Evolutionary conservation across 306 rosid species (phyloP).

Genomic region (Carpinus viminea): DNA sequence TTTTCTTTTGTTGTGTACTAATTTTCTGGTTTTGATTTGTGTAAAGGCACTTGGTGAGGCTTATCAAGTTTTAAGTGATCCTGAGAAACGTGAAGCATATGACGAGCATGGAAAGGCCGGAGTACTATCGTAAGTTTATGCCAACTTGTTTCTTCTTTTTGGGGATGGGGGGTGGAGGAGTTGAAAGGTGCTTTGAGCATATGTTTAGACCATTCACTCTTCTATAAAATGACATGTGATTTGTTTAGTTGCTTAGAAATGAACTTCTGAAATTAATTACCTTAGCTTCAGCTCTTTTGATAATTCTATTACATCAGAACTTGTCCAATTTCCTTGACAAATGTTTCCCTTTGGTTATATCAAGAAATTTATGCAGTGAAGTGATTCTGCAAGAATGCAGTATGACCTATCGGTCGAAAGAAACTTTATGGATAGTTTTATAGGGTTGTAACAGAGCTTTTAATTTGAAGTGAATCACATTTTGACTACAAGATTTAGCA

Average conservation of each 20-base stretch:
- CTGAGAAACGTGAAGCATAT: slow-evolving; percentile 89
- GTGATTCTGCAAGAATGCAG: background rate
- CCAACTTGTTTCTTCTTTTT: slow-evolving; percentile 8
- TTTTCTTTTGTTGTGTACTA: slow-evolving; percentile 11
- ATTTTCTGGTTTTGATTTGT: slow-evolving; percentile 24
- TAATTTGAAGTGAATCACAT: slow-evolving; percentile 2
- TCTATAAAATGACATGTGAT: background rate
- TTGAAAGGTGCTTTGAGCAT: background rate
- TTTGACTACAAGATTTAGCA: background rate
- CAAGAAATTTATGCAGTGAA: background rate
- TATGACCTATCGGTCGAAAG: background rate
- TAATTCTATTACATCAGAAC: background rate
- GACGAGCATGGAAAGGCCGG: slow-evolving; percentile 83
- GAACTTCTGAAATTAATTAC: slow-evolving; percentile 10
- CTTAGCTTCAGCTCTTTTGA: slow-evolving; percentile 12
- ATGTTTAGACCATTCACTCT: background rate
- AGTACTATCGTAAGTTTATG: slow-evolving; percentile 64
- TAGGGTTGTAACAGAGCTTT: slow-evolving; percentile 6
- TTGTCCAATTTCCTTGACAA: background rate
- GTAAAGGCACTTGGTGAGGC: slow-evolving; percentile 92
- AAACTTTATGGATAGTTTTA: slow-evolving; percentile 14
- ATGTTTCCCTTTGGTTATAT: slow-evolving; percentile 5
- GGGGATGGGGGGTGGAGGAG: background rate
- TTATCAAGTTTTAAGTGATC: slow-evolving; percentile 94
- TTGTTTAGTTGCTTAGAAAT: slow-evolving; percentile 1